Percentiles rank a stretch among this genome's conserved stretches.
Conservation (phyloP, 805 yeast genomes). For the Metschnikowia baotianmanensis region DNA sequence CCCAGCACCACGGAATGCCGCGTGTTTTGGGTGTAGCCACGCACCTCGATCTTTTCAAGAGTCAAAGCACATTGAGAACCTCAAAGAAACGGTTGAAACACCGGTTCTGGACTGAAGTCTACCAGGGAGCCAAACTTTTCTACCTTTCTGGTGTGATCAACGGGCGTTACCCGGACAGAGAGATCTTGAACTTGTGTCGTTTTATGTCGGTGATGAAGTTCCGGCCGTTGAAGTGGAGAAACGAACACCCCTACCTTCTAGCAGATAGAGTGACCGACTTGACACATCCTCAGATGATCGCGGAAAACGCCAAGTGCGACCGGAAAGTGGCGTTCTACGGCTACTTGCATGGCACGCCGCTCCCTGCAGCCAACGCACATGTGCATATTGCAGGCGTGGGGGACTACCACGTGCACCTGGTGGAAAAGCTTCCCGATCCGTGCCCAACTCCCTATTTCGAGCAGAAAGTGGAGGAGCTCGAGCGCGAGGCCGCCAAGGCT, state of each 20-base stretch:
- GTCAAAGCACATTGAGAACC: constrained; percentile 83
- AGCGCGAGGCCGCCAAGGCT: constrained; percentile 66
- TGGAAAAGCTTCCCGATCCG: constrained; percentile 95
- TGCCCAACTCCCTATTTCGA: constrained; percentile 96
- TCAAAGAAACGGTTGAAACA: constrained; percentile 89
- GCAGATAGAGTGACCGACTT: constrained; percentile 91
- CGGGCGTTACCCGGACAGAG: constrained; percentile 97
- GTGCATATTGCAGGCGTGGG: constrained; percentile 97
- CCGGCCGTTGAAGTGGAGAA: constrained; percentile 98
- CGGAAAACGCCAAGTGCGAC: constrained; percentile 77
- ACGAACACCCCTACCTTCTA: constrained; percentile 92
- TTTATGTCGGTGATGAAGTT: constrained; percentile 97
- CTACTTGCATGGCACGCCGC: constrained; percentile 89
- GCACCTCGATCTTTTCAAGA: constrained; percentile 90
- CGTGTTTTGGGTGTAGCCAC: constrained; percentile 93
- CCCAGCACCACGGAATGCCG: constrained; percentile 99
- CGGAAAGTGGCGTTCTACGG: constrained; percentile 92
- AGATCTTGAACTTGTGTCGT: constrained; percentile 84
- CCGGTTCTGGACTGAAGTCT: constrained; percentile 98
- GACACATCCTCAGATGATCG: constrained; percentile 85
- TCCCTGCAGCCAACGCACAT: constrained; percentile 63
- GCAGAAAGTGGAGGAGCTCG: constrained; percentile 77
- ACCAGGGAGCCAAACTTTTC: constrained; percentile 95
- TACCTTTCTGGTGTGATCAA: constrained; percentile 93
- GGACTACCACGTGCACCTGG: constrained; percentile 69